phyloP scores from a whole-genome alignment of 495 filamentous ascomycete genomes.

The Aspergillus egyptiacus region DNA sequence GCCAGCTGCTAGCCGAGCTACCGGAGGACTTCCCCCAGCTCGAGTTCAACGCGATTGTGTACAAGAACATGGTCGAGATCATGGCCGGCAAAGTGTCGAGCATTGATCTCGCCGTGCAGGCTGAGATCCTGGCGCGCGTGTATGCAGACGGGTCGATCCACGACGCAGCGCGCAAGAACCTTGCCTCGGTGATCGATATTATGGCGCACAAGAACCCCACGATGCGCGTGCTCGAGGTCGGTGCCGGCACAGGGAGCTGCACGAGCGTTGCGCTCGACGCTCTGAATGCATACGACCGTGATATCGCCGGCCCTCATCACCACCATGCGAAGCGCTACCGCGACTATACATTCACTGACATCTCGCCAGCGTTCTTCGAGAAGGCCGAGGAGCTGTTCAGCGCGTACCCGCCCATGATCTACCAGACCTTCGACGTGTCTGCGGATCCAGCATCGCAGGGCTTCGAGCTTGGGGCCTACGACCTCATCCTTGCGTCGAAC shows the following conservation, averaged over 20 bases:
- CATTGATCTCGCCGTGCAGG: not conserved
- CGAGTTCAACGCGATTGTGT: not conserved
- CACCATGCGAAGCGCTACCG: no score
- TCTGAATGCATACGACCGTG: not conserved
- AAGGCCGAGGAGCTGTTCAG: not conserved
- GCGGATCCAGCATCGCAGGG: not conserved
- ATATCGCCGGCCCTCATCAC: not conserved
- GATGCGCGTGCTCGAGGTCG: constrained; percentile 3
- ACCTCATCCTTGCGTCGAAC: not conserved
- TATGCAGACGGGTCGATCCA: not conserved
- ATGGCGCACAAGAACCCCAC: constrained; percentile 1
- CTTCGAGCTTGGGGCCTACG: not conserved
- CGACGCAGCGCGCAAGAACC: not conserved
- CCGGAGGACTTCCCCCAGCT: not conserved
- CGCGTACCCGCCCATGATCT: not conserved
- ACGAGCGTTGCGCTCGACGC: not conserved
- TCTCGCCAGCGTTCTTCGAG: not conserved
- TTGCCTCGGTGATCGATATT: not conserved
- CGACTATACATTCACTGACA: not conserved
- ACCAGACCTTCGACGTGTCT: not conserved
- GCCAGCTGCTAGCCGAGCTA: not conserved
- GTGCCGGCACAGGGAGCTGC: constrained; percentile 14
- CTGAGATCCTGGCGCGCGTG: not conserved
- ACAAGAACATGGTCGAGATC: not conserved
- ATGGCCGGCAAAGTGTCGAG: not conserved